Evolutionary conservation across 2,329 filamentous ascomycete species (phyloP).

Genomic region (Scedosporium dehoogii): DNA sequence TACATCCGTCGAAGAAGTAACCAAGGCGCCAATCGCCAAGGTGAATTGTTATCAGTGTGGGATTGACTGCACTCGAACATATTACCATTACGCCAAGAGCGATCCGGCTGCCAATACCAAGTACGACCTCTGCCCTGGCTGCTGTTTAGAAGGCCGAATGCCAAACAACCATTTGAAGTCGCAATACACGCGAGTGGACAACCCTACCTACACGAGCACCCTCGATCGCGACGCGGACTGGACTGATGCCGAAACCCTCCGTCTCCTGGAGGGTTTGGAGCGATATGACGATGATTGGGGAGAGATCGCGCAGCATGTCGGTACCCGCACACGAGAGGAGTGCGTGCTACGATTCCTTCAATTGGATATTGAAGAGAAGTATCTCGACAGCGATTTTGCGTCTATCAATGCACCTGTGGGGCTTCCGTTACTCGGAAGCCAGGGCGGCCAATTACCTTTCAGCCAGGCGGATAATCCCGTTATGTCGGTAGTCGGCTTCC

Average conservation of each 20-base stretch:
- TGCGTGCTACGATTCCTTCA: constrained; percentile 95
- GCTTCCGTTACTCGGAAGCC: constrained; percentile 57
- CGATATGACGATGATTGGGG: constrained; percentile 95
- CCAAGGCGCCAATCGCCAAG: constrained; percentile 57
- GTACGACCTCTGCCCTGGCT: constrained; percentile 85
- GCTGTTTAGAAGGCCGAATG: constrained; percentile 76
- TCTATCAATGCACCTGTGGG: constrained; percentile 41
- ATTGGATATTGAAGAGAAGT: constrained; percentile 95
- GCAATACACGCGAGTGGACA: constrained; percentile 84
- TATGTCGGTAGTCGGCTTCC: constrained; percentile 89
- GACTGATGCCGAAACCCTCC: constrained; percentile 82
- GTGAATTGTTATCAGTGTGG: constrained; percentile 86
- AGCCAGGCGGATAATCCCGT: constrained; percentile 92
- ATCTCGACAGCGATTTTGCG: constrained; percentile 66
- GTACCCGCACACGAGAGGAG: constrained; percentile 84
- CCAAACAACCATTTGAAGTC: constrained; percentile 67
- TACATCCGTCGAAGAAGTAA: constrained; percentile 39
- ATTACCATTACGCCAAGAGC: constrained; percentile 48
- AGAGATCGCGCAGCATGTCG: constrained; percentile 83
- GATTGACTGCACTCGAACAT: constrained; percentile 67
- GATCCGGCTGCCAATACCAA: constrained; percentile 58
- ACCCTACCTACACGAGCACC: constrained; percentile 69
- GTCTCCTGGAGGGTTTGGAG: constrained; percentile 83
- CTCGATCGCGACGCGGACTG: constrained; percentile 79
- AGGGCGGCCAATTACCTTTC: constrained; percentile 77